These are phyloP conservation scores for Vachellia collinsii DNA, from an alignment of 306 rosid genomes.

Conservation along the genomic window DNA sequence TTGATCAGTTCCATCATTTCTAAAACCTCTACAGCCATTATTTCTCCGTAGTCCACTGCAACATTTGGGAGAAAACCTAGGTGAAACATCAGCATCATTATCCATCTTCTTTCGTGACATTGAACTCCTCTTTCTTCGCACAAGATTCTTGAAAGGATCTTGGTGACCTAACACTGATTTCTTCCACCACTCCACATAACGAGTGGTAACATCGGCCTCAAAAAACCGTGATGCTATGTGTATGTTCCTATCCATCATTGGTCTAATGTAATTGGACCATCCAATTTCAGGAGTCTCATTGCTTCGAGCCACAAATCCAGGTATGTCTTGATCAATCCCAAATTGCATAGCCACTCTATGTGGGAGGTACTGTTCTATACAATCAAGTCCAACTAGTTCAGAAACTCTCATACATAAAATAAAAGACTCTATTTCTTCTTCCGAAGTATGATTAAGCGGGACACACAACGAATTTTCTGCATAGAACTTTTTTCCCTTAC, in stretches of 20 bases:
- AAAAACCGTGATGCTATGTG: conserved; percentile 44
- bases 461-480: conserved; percentile 39
- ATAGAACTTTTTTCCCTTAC: conserved; percentile 30
- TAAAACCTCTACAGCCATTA: neutral
- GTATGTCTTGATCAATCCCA: conserved; percentile 69
- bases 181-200: conserved; percentile 41
- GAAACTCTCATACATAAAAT: conserved; percentile 47
- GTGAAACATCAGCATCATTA: conserved; percentile 15
- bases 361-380: conserved; percentile 47
- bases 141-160: neutral
- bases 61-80: conserved; percentile 31
- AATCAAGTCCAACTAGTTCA: conserved; percentile 50
- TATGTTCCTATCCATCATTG: conserved; percentile 19
- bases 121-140: conserved; percentile 21
- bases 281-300: conserved; percentile 25
- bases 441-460: conserved; percentile 20
- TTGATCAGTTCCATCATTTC: neutral
- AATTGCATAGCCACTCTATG: conserved; percentile 63
- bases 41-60: neutral
- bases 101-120: neutral
- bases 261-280: conserved; percentile 43
- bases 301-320: conserved; percentile 3
- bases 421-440: conserved; percentile 29
- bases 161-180: neutral
- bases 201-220: neutral